Conservation (phyloP, 2,329 filamentous ascomycete genomes). For the Penicillium olsonii region DNA sequence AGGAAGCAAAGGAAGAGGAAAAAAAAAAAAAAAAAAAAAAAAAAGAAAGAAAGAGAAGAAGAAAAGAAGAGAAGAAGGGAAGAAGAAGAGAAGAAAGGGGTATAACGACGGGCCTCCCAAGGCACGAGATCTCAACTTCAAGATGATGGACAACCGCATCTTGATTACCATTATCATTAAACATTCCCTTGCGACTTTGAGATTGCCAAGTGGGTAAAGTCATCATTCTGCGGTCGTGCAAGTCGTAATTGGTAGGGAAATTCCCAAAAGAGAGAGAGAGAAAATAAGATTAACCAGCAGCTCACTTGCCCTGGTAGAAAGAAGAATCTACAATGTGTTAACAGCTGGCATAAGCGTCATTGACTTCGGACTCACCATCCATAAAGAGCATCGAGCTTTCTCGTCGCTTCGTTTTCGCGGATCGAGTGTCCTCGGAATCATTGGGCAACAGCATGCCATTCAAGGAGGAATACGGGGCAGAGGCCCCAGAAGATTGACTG, state of each 20-base stretch:
- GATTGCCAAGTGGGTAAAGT: constrained; percentile 27
- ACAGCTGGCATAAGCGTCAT: neutral
- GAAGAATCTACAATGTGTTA: constrained; percentile 7
- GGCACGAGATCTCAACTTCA: constrained; percentile 15
- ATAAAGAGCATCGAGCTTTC: constrained; percentile 53
- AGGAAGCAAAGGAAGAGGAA: neutral
- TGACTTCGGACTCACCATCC: constrained; percentile 25
- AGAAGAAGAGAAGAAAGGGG: constrained; percentile 14
- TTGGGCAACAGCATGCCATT: constrained; percentile 45
- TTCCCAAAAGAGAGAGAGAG: constrained; percentile 12
- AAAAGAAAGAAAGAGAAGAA: too few relatives aligned
- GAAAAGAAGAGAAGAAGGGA: constrained; percentile 10
- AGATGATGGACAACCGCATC: constrained; percentile 15
- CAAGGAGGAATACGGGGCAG: constrained; percentile 28
- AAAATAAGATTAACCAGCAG: neutral
- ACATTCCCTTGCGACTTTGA: constrained; percentile 24
- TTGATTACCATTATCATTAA: constrained; percentile 41
- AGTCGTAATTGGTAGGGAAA: constrained; percentile 29
- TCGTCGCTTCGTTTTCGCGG: constrained; percentile 47
- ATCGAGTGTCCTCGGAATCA: constrained; percentile 35
- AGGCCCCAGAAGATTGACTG: constrained; percentile 22
- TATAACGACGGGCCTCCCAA: constrained; percentile 17
- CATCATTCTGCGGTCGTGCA: constrained; percentile 31
- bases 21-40: constrained; percentile 4
- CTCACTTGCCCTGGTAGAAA: constrained; percentile 18